Conservation (phyloP, 441 rosid species). For the Euphorbia schlechtendalii region DNA sequence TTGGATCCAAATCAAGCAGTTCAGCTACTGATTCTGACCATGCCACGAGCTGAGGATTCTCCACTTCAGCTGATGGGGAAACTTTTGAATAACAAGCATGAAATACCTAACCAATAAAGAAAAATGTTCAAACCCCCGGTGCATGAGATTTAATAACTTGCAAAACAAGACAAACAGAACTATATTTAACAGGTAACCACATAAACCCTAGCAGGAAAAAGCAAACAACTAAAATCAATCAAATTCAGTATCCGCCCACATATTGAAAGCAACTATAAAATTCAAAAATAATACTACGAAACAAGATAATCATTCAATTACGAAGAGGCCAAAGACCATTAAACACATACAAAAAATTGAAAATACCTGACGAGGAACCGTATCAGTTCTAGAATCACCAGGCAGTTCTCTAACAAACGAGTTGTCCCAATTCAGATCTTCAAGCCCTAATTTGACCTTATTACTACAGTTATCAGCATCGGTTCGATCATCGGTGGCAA, state of each 20-base stretch:
- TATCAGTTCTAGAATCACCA: slow-evolving; percentile 64
- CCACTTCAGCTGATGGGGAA: slow-evolving; percentile 76
- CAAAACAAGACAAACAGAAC: neutral
- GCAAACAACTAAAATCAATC: neutral
- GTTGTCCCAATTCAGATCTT: slow-evolving; percentile 87
- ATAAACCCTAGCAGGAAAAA: slow-evolving; percentile 8
- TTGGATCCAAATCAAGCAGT: slow-evolving; percentile 70
- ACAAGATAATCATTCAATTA: neutral
- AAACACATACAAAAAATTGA: neutral
- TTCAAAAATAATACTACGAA: neutral
- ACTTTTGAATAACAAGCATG: slow-evolving; percentile 90
- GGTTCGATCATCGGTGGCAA: slow-evolving; percentile 27
- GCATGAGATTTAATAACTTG: neutral
- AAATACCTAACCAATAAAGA: slow-evolving; percentile 42
- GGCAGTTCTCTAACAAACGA: slow-evolving; percentile 85
- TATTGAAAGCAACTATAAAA: neutral
- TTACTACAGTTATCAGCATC: neutral
- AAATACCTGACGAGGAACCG: slow-evolving; percentile 70
- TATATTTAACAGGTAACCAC: neutral
- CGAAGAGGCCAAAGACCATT: neutral
- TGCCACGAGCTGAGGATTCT: slow-evolving; percentile 84
- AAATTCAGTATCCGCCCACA: neutral
- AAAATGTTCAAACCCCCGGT: neutral
- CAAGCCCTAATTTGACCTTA: slow-evolving; percentile 32
- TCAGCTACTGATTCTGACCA: slow-evolving; percentile 91